Base-by-base conservation (phyloP, 768 basidiomycete species). In the Gautieria morchelliformis region DNA sequence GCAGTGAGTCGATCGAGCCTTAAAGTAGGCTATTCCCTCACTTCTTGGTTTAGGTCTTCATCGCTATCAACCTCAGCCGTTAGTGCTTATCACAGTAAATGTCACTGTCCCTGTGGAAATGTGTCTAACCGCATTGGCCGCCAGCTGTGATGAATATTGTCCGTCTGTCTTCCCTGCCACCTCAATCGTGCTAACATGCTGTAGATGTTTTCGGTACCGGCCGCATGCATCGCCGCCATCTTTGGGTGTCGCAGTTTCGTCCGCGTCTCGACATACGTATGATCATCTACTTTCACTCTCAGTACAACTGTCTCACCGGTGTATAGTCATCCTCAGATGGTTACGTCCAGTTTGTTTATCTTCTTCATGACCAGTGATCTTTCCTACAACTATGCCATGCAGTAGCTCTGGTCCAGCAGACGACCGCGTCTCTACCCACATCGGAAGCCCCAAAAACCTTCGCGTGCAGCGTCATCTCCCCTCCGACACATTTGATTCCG, bases 61-160 rank as follows among this genome's bases (percentile, higher is more conserved):
- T 80, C 63, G 71, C 81, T 48, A 65, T 84, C 20, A 75, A 84
- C 63, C 69, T 85, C 58, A 84, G 82, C 57, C 68, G 83, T 85
- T 65, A 70, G 78, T 69, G 33, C 22, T 27, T 51, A 39, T 49
- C 35, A 37, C 47, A 37, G 14, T 14, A 14, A 14, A 37, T 20
- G 17, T 33, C 59, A 11, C 39, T 33, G 33, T 46, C 17, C 40
- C 52, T 27, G 44, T 22, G 42, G 4, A 27, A 47, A 32, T 58
- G 59, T 55, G 33, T 52, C 48, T 60, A 53, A 55, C 44, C 19
- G 27, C 32, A 57, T 37, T 53, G 52, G 60, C 41, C 22, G 39
- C 11, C 56, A 83, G 82, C 76, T 20, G 70, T 76, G 10, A 84
- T 84, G 83, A 82, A 83, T 33, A 49, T 49, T n/a, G 48, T 49